phyloP scores from a whole-genome alignment of 148 eudicot genomes.

The Spergularia marina region DNA sequence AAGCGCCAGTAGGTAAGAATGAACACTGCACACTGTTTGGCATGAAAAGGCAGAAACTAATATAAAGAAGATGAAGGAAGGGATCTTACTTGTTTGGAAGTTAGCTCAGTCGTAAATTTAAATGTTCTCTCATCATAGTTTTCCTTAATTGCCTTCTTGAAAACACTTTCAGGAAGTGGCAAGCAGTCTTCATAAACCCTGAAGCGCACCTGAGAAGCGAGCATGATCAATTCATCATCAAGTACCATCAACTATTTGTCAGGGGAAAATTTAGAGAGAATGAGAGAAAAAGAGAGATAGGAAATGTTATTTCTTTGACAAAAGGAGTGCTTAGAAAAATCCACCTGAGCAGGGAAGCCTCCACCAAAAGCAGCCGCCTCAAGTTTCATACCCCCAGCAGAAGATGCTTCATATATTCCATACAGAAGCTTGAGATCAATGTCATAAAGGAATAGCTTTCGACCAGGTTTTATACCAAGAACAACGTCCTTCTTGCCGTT shows the following conservation, averaged over 20 bases:
- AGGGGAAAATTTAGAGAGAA: neutral
- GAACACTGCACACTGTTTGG: neutral
- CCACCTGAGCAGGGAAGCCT: conserved; percentile 80
- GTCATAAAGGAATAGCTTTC: conserved; percentile 75
- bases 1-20: no score
- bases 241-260: neutral
- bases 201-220: conserved; percentile 61
- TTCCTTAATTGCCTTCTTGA: conserved; percentile 67
- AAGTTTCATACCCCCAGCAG: conserved; percentile 72
- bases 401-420: conserved; percentile 62
- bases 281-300: neutral
- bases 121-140: conserved; percentile 54
- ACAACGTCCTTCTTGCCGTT: conserved; percentile 50
- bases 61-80: neutral
- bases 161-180: conserved; percentile 63
- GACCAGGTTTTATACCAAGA: conserved; percentile 58
- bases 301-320: neutral
- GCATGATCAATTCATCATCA: neutral
- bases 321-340: neutral
- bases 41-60: neutral
- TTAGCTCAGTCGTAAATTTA: conserved; percentile 70
- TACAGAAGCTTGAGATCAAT: conserved; percentile 65
- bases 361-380: conserved; percentile 84
- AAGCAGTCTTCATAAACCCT: conserved; percentile 52
- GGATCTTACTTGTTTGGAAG: conserved; percentile 51